Evolutionary conservation across 768 basidiomycete genomes (phyloP), one percentile per base, ranked within the genome.

Genomic region (Termitomyces sp.): DNA sequence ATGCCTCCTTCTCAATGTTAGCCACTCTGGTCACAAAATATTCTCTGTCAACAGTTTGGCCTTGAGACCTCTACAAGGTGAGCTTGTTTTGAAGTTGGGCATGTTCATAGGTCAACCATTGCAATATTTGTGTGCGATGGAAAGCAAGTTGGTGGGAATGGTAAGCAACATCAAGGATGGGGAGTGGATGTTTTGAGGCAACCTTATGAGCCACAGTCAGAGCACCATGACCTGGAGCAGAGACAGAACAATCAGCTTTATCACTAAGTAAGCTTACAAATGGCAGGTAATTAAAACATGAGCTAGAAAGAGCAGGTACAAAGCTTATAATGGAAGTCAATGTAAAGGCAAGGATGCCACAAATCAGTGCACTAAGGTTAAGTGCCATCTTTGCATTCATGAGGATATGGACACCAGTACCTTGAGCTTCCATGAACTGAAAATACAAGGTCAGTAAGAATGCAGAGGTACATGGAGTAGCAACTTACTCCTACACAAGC

Each of bases 301-400:
- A 48, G 14, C 40, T 14, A 30, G 26, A 12, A 36, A 26, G 56
- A 26, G 2, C 34, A 48, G 34, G 24, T 49, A 32, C 12, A 33
- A 16, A 43, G 80, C 91, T 68, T 72, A 93, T 91, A n/a, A 91
- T 93, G 8, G 94, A 94, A 2, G 97, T 99, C 2, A 95, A 95
- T 2, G 97, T 97, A 80, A 93, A 98, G 2, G 87, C 95, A 58
- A 99, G 82, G 65, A 99, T 83, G 67, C 92, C 94, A 64, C 93
- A 93, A 67, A 99, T 93, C 20, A 94, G 91, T 36, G 87, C 88
- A 58, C 97, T 97, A 53, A 98, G 85, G 66, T 97, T 92, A 56
- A 99, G 77, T 22, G 97, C 97, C 3, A 95, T 97, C 76, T 89
- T 93, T 20, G 97, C 97, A 64, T 79, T 93, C 97, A 99, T 99